phyloP scores from a whole-genome alignment of 1,139 yeast genomes.

The Pneumocystis carinii region DNA sequence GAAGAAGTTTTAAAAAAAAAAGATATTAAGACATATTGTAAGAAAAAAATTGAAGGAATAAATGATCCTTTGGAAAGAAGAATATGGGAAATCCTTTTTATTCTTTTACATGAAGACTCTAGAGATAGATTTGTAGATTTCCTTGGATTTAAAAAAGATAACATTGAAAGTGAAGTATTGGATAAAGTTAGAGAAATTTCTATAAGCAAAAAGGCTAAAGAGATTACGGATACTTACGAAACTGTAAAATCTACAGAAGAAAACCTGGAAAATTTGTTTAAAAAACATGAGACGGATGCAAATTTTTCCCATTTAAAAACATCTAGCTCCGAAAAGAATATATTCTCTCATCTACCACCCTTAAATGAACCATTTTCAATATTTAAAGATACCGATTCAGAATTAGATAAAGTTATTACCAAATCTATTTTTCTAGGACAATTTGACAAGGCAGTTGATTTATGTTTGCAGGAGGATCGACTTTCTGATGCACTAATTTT shows the following conservation, averaged over 20 bases:
- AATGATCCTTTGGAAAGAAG: slow-evolving; percentile 36
- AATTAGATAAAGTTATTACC: slow-evolving; percentile 36
- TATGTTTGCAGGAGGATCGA: slow-evolving; percentile 48
- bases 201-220: slow-evolving; percentile 18
- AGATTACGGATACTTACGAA: slow-evolving; percentile 13
- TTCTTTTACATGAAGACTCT: slow-evolving; percentile 40
- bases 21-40: slow-evolving; percentile 42
- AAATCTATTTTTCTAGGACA: slow-evolving; percentile 50
- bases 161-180: slow-evolving; percentile 13
- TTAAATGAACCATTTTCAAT: slow-evolving; percentile 30
- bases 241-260: slow-evolving; percentile 13
- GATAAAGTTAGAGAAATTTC: slow-evolving; percentile 20
- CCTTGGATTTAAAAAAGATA: slow-evolving; percentile 18
- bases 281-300: slow-evolving; percentile 13
- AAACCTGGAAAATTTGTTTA: slow-evolving; percentile 24
- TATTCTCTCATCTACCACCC: slow-evolving; percentile 21
- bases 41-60: slow-evolving; percentile 33
- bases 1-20: slow-evolving; percentile 44
- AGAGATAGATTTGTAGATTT: slow-evolving; percentile 20
- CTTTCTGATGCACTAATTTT: slow-evolving; percentile 69
- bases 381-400: slow-evolving; percentile 26
- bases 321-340: background rate
- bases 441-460: slow-evolving; percentile 49
- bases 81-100: slow-evolving; percentile 66
- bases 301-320: background rate